Conservation (phyloP, 805 yeast species). For the Kodamaea sagamina region DNA sequence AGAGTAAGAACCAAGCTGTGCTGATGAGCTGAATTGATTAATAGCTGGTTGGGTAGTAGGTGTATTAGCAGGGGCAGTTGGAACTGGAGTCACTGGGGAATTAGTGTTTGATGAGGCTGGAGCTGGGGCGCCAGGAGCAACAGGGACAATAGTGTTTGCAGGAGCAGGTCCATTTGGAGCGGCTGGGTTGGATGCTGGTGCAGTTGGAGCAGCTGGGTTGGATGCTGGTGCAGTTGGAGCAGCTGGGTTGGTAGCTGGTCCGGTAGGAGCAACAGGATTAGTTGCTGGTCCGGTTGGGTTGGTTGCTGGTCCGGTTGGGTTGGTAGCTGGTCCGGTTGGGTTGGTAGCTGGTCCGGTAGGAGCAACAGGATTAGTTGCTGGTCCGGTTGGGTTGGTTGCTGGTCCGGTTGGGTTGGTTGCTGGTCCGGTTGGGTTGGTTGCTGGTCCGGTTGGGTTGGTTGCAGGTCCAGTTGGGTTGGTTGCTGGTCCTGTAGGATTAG, state of each 20-base stretch:
- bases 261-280: background rate
- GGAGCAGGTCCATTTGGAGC: slow-evolving; percentile 1
- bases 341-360: background rate
- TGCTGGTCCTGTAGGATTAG: background rate
- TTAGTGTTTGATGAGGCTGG: background rate
- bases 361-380: background rate
- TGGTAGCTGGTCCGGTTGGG: background rate
- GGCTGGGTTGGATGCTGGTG: background rate
- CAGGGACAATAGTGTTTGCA: background rate
- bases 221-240: background rate
- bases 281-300: background rate
- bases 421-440: background rate
- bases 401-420: background rate
- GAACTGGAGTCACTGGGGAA: background rate
- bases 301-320: background rate
- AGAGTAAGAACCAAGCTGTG: background rate
- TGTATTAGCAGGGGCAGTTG: background rate
- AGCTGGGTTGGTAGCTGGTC: background rate
- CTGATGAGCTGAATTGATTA: background rate
- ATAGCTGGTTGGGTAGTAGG: background rate
- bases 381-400: background rate
- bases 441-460: slow-evolving; percentile 1
- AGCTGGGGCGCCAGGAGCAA: background rate
- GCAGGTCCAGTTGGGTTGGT: background rate
- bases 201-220: background rate